phyloP scores from a whole-genome alignment of 805 yeast genomes.

The Candida yuanshanica region DNA sequence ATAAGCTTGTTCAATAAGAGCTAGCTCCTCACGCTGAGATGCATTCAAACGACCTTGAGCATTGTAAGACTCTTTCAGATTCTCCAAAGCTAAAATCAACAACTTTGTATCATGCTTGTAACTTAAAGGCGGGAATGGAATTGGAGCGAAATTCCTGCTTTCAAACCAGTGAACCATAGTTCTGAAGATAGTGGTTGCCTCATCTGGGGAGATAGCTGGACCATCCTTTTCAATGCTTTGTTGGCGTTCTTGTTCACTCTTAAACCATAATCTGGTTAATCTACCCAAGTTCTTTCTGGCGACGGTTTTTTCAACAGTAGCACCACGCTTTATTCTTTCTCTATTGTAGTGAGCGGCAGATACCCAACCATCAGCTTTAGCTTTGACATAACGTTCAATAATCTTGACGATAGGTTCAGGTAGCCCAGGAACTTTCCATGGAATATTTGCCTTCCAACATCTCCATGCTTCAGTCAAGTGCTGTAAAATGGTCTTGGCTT shows the following conservation, averaged over 20 bases:
- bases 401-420: slow-evolving; percentile 87
- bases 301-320: slow-evolving; percentile 88
- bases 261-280: slow-evolving; percentile 86
- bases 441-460: slow-evolving; percentile 98
- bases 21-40: slow-evolving; percentile 85
- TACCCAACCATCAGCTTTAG: slow-evolving; percentile 96
- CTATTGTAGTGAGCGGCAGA: slow-evolving; percentile 90
- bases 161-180: slow-evolving; percentile 92
- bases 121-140: slow-evolving; percentile 88
- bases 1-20: slow-evolving; percentile 91
- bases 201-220: slow-evolving; percentile 78
- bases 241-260: slow-evolving; percentile 88
- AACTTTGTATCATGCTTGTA: slow-evolving; percentile 93
- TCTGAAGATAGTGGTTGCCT: slow-evolving; percentile 81
- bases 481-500: slow-evolving; percentile 81
- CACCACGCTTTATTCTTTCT: slow-evolving; percentile 84
- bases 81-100: slow-evolving; percentile 82
- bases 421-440: slow-evolving; percentile 96
- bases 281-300: slow-evolving; percentile 92
- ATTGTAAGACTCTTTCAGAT: slow-evolving; percentile 73
- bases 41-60: slow-evolving; percentile 76
- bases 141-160: slow-evolving; percentile 72
- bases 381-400: slow-evolving; percentile 83
- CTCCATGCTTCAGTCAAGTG: slow-evolving; percentile 98
- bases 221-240: slow-evolving; percentile 74